phyloP scores from a whole-genome alignment of 2,329 filamentous ascomycete species.

The Monilinia vaccinii-corymbosi region DNA sequence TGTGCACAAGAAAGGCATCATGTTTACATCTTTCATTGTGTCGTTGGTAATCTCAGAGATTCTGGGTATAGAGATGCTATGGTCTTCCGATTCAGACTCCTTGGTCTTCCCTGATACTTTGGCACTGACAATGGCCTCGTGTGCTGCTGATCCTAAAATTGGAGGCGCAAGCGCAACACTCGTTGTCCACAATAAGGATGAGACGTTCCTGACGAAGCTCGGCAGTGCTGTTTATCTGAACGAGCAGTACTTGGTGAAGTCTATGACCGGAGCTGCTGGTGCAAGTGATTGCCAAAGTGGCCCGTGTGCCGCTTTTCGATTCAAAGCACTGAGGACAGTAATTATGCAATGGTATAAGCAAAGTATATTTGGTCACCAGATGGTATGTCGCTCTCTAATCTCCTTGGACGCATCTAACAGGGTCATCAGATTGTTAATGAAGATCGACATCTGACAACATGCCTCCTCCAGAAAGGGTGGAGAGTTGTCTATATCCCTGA shows the following conservation, averaged over 20 bases:
- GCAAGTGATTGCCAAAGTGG: background rate
- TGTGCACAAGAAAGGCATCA: background rate
- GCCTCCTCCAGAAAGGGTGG: background rate
- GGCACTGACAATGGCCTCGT: background rate
- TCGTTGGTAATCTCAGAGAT: background rate
- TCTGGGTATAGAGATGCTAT: background rate
- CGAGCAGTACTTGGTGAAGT: background rate
- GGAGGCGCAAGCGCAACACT: background rate
- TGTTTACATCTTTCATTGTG: background rate
- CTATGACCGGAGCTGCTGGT: background rate
- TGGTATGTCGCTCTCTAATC: background rate
- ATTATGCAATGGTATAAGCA: background rate
- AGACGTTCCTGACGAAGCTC: background rate
- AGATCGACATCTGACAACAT: background rate
- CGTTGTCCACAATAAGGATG: background rate
- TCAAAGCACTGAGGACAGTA: background rate
- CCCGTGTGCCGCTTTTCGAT: background rate
- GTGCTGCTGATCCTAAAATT: background rate
- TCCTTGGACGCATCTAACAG: background rate
- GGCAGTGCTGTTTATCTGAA: background rate
- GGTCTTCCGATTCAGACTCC: background rate
- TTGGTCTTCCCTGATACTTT: background rate
- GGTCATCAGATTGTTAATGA: background rate
- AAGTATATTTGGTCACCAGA: background rate
- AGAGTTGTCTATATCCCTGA: background rate